Percentiles rank a stretch among this genome's conserved stretches.
Conservation (phyloP, 192 early-diverging fungal genomes). For the Thamnidium elegans region DNA sequence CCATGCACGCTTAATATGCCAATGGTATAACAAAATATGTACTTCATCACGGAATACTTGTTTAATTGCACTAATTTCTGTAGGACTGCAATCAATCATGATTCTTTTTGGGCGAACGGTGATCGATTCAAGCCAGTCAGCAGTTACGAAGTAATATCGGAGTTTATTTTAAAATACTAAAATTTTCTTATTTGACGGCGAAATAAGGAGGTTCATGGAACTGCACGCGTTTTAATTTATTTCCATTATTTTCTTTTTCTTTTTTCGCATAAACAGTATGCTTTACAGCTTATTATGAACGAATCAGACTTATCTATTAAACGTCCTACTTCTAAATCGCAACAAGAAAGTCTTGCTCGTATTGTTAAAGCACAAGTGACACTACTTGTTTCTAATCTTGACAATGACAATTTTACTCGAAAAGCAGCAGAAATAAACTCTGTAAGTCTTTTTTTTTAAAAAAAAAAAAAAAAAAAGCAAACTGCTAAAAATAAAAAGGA, state of each 20-base stretch:
- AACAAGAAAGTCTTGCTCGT: constrained; percentile 46
- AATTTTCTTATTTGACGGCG: too few species aligned
- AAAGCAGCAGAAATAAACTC: constrained; percentile 49
- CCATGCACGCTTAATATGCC: constrained; percentile 1
- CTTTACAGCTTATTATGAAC: constrained; percentile 47
- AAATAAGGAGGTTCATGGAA: too few species aligned
- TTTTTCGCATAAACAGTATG: constrained; percentile 9
- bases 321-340: constrained; percentile 40
- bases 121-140: too few species aligned
- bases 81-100: constrained; percentile 6
- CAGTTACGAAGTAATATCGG: too few species aligned
- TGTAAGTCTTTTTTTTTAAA: constrained; percentile 35
- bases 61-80: background rate
- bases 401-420: constrained; percentile 48
- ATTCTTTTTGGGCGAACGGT: too few species aligned
- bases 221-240: too few species aligned
- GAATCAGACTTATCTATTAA: constrained; percentile 42
- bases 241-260: too few species aligned
- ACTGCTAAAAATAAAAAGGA: background rate
- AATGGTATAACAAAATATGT: background rate
- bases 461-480: background rate
- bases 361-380: constrained; percentile 59
- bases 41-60: background rate
- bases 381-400: constrained; percentile 49
- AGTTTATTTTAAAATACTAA: too few species aligned